Evolutionary conservation across 129 eudicot genomes (phyloP).

Genomic region (Chrysanthemum seticuspe): DNA sequence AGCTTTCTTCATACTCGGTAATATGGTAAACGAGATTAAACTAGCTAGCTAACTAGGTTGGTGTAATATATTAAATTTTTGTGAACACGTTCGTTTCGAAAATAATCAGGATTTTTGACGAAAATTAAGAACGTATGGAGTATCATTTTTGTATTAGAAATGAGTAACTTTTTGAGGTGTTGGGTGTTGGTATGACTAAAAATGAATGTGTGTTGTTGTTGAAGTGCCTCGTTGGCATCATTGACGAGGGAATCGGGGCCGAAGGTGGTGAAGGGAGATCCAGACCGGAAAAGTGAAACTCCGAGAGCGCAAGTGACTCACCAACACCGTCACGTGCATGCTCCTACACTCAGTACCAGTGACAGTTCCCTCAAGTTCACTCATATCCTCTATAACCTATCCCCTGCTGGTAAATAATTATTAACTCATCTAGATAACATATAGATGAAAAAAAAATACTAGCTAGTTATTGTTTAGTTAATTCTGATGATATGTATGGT

Average conservation of each 20-base stretch:
- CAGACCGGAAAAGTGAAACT: constrained; percentile 46
- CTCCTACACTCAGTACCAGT: constrained; percentile 51
- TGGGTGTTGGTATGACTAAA: no score
- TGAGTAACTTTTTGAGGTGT: no score
- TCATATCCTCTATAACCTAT: constrained; percentile 85
- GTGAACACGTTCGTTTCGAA: neutral
- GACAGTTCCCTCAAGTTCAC: constrained; percentile 86
- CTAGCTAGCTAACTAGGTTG: no score
- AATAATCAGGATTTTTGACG: neutral
- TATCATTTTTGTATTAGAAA: no score
- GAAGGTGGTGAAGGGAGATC: constrained; percentile 85
- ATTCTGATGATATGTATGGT: no score
- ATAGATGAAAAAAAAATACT: no score
- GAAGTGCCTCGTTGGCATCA: constrained; percentile 88
- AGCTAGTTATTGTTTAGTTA: no score
- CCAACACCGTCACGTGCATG: constrained; percentile 35
- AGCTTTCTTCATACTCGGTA: no score
- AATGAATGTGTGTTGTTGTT: neutral
- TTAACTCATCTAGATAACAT: no score
- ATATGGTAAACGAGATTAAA: no score
- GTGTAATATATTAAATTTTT: no score
- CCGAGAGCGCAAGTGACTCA: constrained; percentile 49
- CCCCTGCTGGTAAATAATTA: constrained; percentile 65
- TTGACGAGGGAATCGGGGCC: constrained; percentile 86
- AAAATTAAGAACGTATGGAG: no score